These are phyloP conservation scores for Alternaria sp. DNA, from an alignment of 2,329 filamentous ascomycete genomes.

Conservation along the genomic window DNA sequence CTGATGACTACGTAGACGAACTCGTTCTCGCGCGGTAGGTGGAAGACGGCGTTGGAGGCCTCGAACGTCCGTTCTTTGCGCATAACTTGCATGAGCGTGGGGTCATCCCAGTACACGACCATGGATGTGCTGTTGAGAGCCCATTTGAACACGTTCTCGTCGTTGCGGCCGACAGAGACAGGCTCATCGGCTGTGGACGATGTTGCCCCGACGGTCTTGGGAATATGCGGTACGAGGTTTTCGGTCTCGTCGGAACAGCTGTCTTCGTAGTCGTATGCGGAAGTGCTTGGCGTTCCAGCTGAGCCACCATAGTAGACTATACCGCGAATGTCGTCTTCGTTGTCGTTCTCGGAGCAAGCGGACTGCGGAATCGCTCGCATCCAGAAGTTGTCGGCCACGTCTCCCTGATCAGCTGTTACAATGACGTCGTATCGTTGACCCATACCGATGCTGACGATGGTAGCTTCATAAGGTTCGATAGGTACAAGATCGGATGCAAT, in stretches of 20 bases:
- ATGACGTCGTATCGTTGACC: constrained; percentile 51
- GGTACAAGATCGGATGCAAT: constrained; percentile 54
- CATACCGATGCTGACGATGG: constrained; percentile 49
- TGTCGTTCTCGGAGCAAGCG: constrained; percentile 45
- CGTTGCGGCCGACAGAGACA: constrained; percentile 38
- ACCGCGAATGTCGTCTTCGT: constrained; percentile 42
- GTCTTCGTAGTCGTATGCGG: constrained; percentile 42
- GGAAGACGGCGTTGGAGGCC: constrained; percentile 37
- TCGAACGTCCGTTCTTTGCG: constrained; percentile 41
- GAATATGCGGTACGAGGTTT: constrained; percentile 34
- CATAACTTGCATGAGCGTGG: constrained; percentile 46
- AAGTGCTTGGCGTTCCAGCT: constrained; percentile 37
- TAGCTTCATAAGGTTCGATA: constrained; percentile 49
- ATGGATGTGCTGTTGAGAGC: constrained; percentile 50
- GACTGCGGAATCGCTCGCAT: constrained; percentile 49
- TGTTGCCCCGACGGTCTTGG: constrained; percentile 40
- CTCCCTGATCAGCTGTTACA: constrained; percentile 42
- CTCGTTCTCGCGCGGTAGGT: constrained; percentile 31
- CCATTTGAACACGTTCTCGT: constrained; percentile 50
- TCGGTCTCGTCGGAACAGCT: constrained; percentile 47
- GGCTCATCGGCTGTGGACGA: constrained; percentile 26
- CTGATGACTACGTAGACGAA: constrained; percentile 52
- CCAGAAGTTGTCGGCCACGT: constrained; percentile 36
- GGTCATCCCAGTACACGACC: constrained; percentile 47
- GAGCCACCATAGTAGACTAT: constrained; percentile 48